These are phyloP conservation scores for Plasmopara muralis DNA, from an alignment of 352 stramenopile genomes.

Conservation along the genomic window DNA sequence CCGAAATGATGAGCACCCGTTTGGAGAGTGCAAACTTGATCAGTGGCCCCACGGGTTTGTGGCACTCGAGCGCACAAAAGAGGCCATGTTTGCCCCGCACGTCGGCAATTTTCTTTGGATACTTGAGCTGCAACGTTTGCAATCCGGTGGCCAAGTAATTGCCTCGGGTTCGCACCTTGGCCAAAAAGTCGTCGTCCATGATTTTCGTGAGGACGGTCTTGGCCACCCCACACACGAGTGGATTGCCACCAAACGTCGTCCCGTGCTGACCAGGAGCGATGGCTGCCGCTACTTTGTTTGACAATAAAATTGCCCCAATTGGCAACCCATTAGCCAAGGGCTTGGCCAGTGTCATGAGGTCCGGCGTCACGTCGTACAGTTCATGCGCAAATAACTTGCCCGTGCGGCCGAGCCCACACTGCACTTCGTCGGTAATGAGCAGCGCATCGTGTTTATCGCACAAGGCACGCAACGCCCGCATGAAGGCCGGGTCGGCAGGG, in stretches of 20 bases:
- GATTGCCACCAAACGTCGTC: constrained; percentile 96
- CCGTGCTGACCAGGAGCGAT: constrained; percentile 92
- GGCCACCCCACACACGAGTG: constrained; percentile 90
- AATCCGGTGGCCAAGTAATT: constrained; percentile 51
- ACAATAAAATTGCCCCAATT: constrained; percentile 94
- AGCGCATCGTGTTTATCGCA: constrained; percentile 93
- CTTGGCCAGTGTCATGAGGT: constrained; percentile 98
- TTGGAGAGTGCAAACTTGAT: constrained; percentile 70
- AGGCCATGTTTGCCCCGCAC: constrained; percentile 68
- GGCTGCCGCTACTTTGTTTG: constrained; percentile 83
- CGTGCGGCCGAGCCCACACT: constrained; percentile 94
- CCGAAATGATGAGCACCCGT: constrained; percentile 76
- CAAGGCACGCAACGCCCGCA: constrained; percentile 82
- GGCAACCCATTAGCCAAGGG: constrained; percentile 93
- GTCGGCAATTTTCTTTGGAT: constrained; percentile 63
- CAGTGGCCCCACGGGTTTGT: constrained; percentile 47
- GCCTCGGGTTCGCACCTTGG: constrained; percentile 64
- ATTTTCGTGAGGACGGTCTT: constrained; percentile 77
- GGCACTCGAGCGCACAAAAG: constrained; percentile 75
- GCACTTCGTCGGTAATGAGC: constrained; percentile 98
- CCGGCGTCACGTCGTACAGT: constrained; percentile 89
- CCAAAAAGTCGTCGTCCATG: constrained; percentile 54
- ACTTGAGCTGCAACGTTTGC: constrained; percentile 61
- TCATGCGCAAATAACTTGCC: constrained; percentile 94
- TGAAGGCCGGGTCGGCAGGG: constrained; percentile 88